Evolutionary conservation across 2,329 filamentous ascomycete species (phyloP), one percentile per base, ranked within the genome.

Genomic region (Hortaea sp.): DNA sequence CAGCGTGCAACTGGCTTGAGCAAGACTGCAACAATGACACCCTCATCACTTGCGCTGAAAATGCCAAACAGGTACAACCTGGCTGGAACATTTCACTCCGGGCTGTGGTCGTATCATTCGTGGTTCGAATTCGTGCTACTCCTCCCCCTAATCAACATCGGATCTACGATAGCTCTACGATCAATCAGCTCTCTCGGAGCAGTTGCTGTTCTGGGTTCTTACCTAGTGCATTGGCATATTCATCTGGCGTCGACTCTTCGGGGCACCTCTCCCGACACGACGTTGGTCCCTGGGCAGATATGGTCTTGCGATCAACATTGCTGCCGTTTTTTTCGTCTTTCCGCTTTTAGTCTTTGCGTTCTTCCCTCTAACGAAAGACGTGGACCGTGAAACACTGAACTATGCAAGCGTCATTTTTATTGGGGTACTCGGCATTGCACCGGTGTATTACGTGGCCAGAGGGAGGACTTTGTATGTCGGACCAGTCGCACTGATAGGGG

Each of bases 331-430:
- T 3, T 77, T 72, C 52, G 63, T 73, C 12, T 54, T 65, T 1
- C 64, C 73, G 40, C 7, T 71, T 3, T 67, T 73, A 46, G 63
- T 75, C 47, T 73, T 75, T 52, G 64, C 65, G 39, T 73, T 74
- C 49, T 76, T 74, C 58, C 73, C 74, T 0, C 52, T 62, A 0
- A 37, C 39, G 29, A 31, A 29, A 12, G 53, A 60, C 1, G 65
- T 70, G 3, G 13, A 20, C 20, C 11, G 10, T 9, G 38, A 10
- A 10, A 10, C 11, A 9, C 11, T 40, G 3, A 40, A 40, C 4
- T 40, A 20, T 10, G 38, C 10, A 10, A 9, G 9, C 20, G 38
- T 40, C 10, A 40, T 40, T 42, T 71, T 72, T 43, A 45, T 37
- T 7, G 55, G 54, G 12, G 60, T 67, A 7, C 64, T 71, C 44